Evolutionary conservation across 176 grass and related monocot species (phyloP), one percentile per base, ranked within the genome.

Genomic region (bread wheat (Triticum aestivum)): DNA sequence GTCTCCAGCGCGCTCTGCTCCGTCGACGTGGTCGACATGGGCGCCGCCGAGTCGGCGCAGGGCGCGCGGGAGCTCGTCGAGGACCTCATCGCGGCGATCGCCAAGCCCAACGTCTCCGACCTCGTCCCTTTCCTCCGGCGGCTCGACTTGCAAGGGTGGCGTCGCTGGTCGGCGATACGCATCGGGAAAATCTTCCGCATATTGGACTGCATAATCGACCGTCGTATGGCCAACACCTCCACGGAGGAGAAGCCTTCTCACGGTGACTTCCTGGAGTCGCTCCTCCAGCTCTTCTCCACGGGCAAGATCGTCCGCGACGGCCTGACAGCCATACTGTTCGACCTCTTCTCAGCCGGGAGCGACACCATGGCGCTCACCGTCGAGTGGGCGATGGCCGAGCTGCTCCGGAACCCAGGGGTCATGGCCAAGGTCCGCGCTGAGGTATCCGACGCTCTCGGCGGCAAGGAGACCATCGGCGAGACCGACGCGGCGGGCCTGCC

Each of bases 1-100:
- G 27, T 89, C 9, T 85, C 88, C 2, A 85, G 80, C 79, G 3
- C 74, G 7, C 20, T 89, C 13, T 86, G 80, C 66, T 89, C 88
- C 9, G 44, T 66, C 32, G 83, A 89, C 73, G 67, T 82, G 8
- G 39, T 85, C 63, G 88, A 89, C 52, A 44, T 81, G 42, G 41
- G 73, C 9, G 59, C 72, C 0, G 17, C 52, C 52, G 56, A 66
- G 44, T 61, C 76, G 2, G 17, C 38, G 32, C 88, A 82, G 34
- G 88, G 74, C 42, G 75, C 82, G 21, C 54, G 63, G 64, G 12
- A 76, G 5, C 62, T 85, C 17, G 29, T 82, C 9, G 39, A 64
- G 39, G 59, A 42, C 62, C 38, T 47, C 69, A 35, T 75, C 56
- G 26, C 51, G 11, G 77, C 13, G 71, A 56, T 39, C 23, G 30